Evolutionary conservation across 495 filamentous ascomycete species (phyloP), one percentile per base, ranked within the genome.

Genomic region (Neurospora sp.): DNA sequence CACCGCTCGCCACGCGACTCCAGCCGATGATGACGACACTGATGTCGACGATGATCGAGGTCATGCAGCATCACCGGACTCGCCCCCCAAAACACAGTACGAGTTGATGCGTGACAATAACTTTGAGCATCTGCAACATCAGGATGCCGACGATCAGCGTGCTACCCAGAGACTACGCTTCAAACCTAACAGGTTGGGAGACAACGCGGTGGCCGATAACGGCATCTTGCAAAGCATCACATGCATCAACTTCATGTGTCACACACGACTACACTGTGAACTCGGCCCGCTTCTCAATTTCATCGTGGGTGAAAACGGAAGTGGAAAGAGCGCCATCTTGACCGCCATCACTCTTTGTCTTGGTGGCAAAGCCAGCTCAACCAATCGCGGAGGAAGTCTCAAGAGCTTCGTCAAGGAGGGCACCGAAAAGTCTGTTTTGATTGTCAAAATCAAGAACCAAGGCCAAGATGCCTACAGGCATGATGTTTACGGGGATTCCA

Each of bases 291-390:
- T 97, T 6, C 96, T 98, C 75, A 99, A 98, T 80, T 99, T 98
- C 81, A 94, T 99, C 69, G 93, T 97, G 71, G 96, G 96, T 4
- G 93, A 97, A 78, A 99, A 99, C 80, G 96, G 96, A 48, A 98
- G 96, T 77, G 96, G 96, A n/a, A 99, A 99, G 83, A 98, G 95
- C 79, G 96, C 96, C 31, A 90, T 98, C 27, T 83, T 99, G n/a
- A 98, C 96, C 3, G 96, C 93, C 8, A 89, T 99, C 71, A 98
- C 94, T 0, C 85, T 99, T 39, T 98, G 96, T 77, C 86, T 99
- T 9, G 96, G 96, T 42, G 96, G 93, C 3, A 98, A 97, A 80
- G 93, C 95, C n/a, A 91, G 91, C 61, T 88, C 93, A 5, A 98
- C 96, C n/a, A 98, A 97, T 77, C 90, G 96, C 69, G 96, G 95